These are phyloP conservation scores for Candida argentea DNA, from an alignment of 805 yeast species.

Conservation along the genomic window DNA sequence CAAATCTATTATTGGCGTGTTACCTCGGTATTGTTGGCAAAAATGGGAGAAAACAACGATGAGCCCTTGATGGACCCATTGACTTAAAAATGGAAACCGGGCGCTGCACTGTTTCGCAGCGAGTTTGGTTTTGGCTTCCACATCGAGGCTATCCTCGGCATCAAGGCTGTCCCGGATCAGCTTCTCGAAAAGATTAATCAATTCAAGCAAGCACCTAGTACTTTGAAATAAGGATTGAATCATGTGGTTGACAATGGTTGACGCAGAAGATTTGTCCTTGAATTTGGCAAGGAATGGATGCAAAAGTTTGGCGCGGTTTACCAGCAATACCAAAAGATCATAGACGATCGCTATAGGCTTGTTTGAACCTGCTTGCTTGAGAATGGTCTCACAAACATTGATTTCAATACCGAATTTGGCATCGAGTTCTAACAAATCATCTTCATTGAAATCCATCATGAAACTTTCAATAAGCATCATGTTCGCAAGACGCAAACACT, in stretches of 20 bases:
- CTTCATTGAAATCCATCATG: slow-evolving; percentile 33
- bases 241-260: slow-evolving; percentile 25
- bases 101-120: slow-evolving; percentile 27
- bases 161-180: too few species aligned
- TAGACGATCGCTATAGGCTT: slow-evolving; percentile 21
- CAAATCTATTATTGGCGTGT: too few species aligned
- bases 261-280: slow-evolving; percentile 14
- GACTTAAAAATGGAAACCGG: slow-evolving; percentile 37
- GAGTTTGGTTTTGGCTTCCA: slow-evolving; percentile 3
- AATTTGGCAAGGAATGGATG: slow-evolving; percentile 38
- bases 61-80: slow-evolving; percentile 42
- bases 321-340: slow-evolving; percentile 38
- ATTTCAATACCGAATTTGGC: slow-evolving; percentile 33
- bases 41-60: slow-evolving; percentile 43
- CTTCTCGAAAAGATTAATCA: too few species aligned
- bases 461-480: slow-evolving; percentile 42
- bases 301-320: slow-evolving; percentile 41
- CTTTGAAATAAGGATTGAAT: too few species aligned
- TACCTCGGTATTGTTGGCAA: too few species aligned
- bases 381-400: slow-evolving; percentile 18
- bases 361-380: slow-evolving; percentile 2
- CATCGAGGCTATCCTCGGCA: slow-evolving; percentile 1
- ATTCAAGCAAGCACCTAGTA: too few species aligned
- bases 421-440: slow-evolving; percentile 32
- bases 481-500: slow-evolving; percentile 38